Evolutionary conservation across 768 basidiomycete genomes (phyloP).

Genomic region (Crassisporium funariophilum): DNA sequence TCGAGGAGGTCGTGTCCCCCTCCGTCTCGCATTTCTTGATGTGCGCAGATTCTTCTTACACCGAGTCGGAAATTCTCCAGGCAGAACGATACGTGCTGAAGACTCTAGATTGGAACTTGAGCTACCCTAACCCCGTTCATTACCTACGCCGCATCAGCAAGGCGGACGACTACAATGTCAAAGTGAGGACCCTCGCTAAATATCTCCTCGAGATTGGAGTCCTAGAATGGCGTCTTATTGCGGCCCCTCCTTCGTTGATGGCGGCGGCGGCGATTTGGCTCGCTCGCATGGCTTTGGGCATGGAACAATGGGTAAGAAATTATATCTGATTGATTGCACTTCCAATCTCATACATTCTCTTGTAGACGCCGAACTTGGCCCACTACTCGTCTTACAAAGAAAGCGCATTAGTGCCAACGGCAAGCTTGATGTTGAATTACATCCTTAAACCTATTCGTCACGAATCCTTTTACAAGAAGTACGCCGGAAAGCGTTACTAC

Average conservation of each 20-base stretch:
- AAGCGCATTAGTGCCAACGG: constrained; percentile 80
- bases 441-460: constrained; percentile 79
- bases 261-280: constrained; percentile 93
- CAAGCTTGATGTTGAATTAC: constrained; percentile 92
- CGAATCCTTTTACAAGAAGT: constrained; percentile 92
- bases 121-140: constrained; percentile 93
- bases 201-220: constrained; percentile 92
- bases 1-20: constrained; percentile 93
- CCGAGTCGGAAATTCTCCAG: constrained; percentile 68
- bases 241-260: constrained; percentile 80
- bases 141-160: constrained; percentile 92
- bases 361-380: constrained; percentile 77
- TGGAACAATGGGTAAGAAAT: constrained; percentile 82
- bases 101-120: constrained; percentile 90
- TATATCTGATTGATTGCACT: neutral
- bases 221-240: constrained; percentile 84
- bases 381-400: constrained; percentile 96
- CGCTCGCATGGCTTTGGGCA: constrained; percentile 77
- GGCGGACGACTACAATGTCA: constrained; percentile 94
- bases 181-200: constrained; percentile 89
- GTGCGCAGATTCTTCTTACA: constrained; percentile 86
- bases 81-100: constrained; percentile 91
- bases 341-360: constrained; percentile 6
- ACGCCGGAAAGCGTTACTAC: constrained; percentile 84
- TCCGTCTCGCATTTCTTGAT: constrained; percentile 87